Percentiles rank a stretch among this genome's conserved stretches.
Conservation (phyloP, 2,329 filamentous ascomycete genomes). For the Colletotrichum somersetense region DNA sequence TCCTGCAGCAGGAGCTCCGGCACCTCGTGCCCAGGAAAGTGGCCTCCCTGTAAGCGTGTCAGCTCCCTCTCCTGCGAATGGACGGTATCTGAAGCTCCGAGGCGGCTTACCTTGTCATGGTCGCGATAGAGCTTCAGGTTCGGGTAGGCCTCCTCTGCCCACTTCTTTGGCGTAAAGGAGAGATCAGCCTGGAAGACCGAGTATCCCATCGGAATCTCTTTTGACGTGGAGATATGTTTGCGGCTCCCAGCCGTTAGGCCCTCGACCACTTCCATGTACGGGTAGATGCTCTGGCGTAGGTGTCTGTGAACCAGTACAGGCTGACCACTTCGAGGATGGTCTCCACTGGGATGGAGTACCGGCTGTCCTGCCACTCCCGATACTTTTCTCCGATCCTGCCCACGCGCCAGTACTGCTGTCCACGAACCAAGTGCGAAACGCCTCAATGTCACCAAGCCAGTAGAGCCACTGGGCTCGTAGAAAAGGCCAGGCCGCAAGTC, state of each 20-base stretch:
- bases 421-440: not conserved
- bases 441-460: conserved; percentile 60
- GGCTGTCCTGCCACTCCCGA: conserved; percentile 63
- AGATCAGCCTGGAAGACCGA: conserved; percentile 60
- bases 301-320: conserved; percentile 68
- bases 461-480: conserved; percentile 66
- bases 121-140: conserved; percentile 38
- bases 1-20: conserved; percentile 36
- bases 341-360: conserved; percentile 51
- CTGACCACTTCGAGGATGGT: conserved; percentile 63
- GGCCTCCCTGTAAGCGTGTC: conserved; percentile 3
- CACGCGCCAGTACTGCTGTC: not conserved
- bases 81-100: fast-evolving
- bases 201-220: conserved; percentile 59
- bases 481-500: conserved; percentile 68
- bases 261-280: conserved; percentile 53
- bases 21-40: conserved; percentile 38
- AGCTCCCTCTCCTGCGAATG: not conserved
- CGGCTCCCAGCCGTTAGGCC: not conserved
- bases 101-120: conserved; percentile 23
- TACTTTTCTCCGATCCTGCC: conserved; percentile 68
- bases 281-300: conserved; percentile 61
- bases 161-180: conserved; percentile 52
- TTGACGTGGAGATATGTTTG: conserved; percentile 47
- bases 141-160: conserved; percentile 46